Base-by-base conservation (phyloP, 2,329 filamentous ascomycete species). In the Mycosphaerelloides madeirae region DNA sequence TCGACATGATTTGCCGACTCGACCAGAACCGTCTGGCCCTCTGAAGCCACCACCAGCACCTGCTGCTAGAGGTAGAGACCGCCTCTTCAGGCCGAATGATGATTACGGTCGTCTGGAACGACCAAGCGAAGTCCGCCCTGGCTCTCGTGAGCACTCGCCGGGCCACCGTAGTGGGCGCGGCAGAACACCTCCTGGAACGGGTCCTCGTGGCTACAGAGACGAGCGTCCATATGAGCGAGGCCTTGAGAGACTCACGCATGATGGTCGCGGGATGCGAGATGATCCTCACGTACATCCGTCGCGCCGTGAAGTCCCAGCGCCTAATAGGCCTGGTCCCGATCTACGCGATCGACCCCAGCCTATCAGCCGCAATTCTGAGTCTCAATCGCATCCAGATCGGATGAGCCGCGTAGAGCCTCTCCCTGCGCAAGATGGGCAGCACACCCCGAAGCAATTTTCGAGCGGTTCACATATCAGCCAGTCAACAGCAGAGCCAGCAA, bases 61-160 rank as follows among this genome's bases (percentile, higher is more conserved):
- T n/a, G 31, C 42, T 28, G 38, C 39, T 3, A 33, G 33, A 16
- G 29, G 46, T 3, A 32, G 39, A 18, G 41, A 41, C 13, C 54
- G 67, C 16, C 66, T 68, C 28, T 54, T 44, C 42, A 48, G 52
- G 29, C 62, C 65, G 18, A 60, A 64, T 18, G 60, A 60, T 20
- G 65, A 70, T 6, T 70, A 71, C 47, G 70, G 71, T 25, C 64
- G 73, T 43, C 63, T 69, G 14, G 71, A 75, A 14, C 63, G 70
- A 29, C 64, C 66, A 1, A 56, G 50, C 19, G 71, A 75, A 31
- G 48, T 58, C 14, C 53, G 57, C 13, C 52, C 49, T n/a, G 34
- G 34, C 15, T 61, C 67, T 20, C 66, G 69, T 40, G 68, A 71
- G 13, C 58, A 60, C 22, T 72, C 71, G 15, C 69, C 65, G 22